Evolutionary conservation across 2,329 filamentous ascomycete genomes (phyloP), one percentile per base, ranked within the genome.

Genomic region (Exophiala oligosperma): DNA sequence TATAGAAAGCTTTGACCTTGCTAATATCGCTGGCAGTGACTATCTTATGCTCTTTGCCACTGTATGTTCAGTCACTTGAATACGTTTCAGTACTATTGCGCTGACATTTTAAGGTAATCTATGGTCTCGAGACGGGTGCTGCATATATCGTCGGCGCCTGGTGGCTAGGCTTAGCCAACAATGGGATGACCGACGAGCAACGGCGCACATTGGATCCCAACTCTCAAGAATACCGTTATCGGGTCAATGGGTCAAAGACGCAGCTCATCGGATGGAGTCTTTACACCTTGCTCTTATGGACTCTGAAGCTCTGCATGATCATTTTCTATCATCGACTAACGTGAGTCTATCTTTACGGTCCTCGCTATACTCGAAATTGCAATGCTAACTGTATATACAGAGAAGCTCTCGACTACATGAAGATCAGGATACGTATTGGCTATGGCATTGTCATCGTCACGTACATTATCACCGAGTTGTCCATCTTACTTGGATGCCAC

Each of bases 281-380:
- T 41, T 85, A 85, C 62, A 78, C 79, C 1, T 68, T 76, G 6
- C 68, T 84, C 28, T 68, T 84, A 47, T 83, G 79, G 77, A 69
- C 77, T 32, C 68, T 85, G 54, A 84, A 85, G 69, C 70, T 74
- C 6, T 83, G 83, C 52, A 77, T 85, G 75, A 75, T 81, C 4
- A 72, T 79, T 43, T 85, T 85, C 66, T 86, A 84, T 67, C 75
- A 77, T 3, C 74, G 83, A 49, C 71, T 86, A 14, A 84, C 79
- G 67, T 81, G 63, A 49, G 69, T 49, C 28, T 35, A 35, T 9
- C 32, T 2, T 9, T 2, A 11, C 7, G 7, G 6, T 35, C 2
- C 32, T 9, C 7, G 7, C 4, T 9, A 2, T 2, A 5, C 7
- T 35, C 32, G 9, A 35, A 11, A 35, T 35, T 35, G 4, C 32